Percentiles rank a stretch among this genome's conserved stretches.
phyloP scores from a whole-genome alignment of 2,329 filamentous ascomycete species.

The Grosmannia penicillata region DNA sequence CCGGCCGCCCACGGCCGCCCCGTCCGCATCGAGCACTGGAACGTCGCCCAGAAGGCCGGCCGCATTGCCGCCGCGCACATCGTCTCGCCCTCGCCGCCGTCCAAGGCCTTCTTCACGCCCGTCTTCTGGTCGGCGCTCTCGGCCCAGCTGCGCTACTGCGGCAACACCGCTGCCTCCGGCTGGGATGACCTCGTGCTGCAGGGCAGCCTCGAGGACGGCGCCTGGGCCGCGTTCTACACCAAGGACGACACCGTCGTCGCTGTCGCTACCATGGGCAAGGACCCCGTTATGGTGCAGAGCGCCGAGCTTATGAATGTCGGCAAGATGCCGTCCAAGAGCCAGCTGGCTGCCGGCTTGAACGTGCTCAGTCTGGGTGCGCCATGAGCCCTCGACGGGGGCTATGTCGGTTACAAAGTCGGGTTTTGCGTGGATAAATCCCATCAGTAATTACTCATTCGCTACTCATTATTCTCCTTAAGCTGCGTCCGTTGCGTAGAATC shows the following conservation, averaged over 20 bases:
- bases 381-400: not conserved
- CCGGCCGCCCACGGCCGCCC: constrained; percentile 62
- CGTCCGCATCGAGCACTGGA: constrained; percentile 93
- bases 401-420: no score
- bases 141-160: constrained; percentile 82
- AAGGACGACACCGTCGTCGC: constrained; percentile 79
- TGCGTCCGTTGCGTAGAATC: no score
- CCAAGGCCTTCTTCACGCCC: constrained; percentile 55
- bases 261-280: constrained; percentile 78
- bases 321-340: constrained; percentile 70
- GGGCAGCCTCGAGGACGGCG: constrained; percentile 59
- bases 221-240: constrained; percentile 82
- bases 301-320: constrained; percentile 72
- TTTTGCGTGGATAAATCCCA: no score
- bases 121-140: constrained; percentile 95
- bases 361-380: constrained; percentile 27
- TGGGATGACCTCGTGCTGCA: constrained; percentile 77
- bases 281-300: constrained; percentile 71
- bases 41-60: constrained; percentile 88
- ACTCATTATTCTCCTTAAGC: no score
- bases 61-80: constrained; percentile 69
- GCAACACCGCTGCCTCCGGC: constrained; percentile 55
- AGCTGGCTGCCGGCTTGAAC: constrained; percentile 51
- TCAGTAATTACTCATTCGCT: no score
- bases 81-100: constrained; percentile 39